phyloP scores from a whole-genome alignment of 129 eudicot genomes.

The Lactuca saligna region DNA sequence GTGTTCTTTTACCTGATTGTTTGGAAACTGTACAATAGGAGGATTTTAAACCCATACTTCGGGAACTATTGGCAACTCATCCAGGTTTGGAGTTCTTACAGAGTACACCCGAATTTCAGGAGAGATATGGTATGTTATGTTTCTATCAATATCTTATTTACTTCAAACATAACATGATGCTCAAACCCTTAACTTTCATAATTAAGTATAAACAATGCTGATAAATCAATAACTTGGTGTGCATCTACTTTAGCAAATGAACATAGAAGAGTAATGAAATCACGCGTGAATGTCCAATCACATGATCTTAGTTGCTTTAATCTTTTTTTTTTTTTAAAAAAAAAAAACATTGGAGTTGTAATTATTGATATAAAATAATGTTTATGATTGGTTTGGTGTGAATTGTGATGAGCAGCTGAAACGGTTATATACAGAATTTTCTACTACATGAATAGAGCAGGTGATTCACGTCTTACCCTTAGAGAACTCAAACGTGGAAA shows the following conservation, averaged over 20 bases:
- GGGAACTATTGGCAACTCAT: slow-evolving; percentile 87
- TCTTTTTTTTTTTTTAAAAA: not conserved
- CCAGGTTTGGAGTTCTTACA: slow-evolving; percentile 94
- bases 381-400: slow-evolving; percentile 21
- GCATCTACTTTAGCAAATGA: not conserved
- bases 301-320: not conserved
- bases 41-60: slow-evolving; percentile 87
- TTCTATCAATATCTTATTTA: not conserved
- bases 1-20: too few relatives aligned
- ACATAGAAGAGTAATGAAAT: too few relatives aligned
- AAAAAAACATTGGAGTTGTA: not conserved
- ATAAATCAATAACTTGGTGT: not conserved
- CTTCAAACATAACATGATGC: too few relatives aligned
- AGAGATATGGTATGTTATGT: slow-evolving; percentile 58
- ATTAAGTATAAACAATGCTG: too few relatives aligned
- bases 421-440: slow-evolving; percentile 95
- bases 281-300: too few relatives aligned
- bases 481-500: slow-evolving; percentile 88
- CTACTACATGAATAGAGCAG: slow-evolving; percentile 82
- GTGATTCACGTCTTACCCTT: slow-evolving; percentile 84
- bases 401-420: slow-evolving; percentile 64
- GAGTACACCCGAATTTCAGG: slow-evolving; percentile 95
- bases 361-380: not conserved
- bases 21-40: slow-evolving; percentile 38
- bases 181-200: too few relatives aligned